Evolutionary conservation across 805 yeast genomes (phyloP), one percentile per base, ranked within the genome.

Genomic region (Wickerhamiella shivajii): DNA sequence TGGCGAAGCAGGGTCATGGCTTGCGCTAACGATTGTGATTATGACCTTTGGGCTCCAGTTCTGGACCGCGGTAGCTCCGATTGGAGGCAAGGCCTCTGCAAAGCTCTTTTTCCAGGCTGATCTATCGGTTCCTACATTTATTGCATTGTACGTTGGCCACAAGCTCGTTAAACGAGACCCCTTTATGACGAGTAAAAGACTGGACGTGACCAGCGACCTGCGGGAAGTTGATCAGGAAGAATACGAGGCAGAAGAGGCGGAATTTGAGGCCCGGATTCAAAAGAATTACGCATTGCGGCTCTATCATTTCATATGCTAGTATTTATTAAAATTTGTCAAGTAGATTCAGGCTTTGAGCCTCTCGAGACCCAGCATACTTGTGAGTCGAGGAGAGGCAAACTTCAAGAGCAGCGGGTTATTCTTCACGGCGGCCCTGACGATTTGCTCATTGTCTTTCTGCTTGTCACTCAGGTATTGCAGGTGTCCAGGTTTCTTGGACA

Each of bases 11-110:
- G 93, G 93, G 30, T 75, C 92, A 0, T 53, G 51, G 41, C 67
- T 67, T 53, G 87, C 87, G 37, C 47, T 68, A n/a, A 39, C 54
- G 15, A 55, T 81, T 49, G 73, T 72, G 51, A 19, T 66, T 17
- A 50, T 75, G 33, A 75, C 79, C 42, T 61, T 81, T 39, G 57
- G 68, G 36, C 79, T 83, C 22, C 85, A 78, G 59, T 76, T 80
- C 61, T 80, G 85, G 80, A 63, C 74, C 39, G 84, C 87, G 6
- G 56, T 77, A 25, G 77, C 63, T 64, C 93, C 93, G 36, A 47
- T 71, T 56, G 71, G 60, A n/a, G 53, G 33, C 12, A 20, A 32
- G 3, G 53, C 63, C 13, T 43, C 41, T 29, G 64, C 63, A 11
- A 29, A 37, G 18, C 38, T 27, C 37, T 73, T 73, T 52, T 71